Base-by-base conservation (phyloP, 2,329 filamentous ascomycete genomes). In the Pseudocercospora vitis region DNA sequence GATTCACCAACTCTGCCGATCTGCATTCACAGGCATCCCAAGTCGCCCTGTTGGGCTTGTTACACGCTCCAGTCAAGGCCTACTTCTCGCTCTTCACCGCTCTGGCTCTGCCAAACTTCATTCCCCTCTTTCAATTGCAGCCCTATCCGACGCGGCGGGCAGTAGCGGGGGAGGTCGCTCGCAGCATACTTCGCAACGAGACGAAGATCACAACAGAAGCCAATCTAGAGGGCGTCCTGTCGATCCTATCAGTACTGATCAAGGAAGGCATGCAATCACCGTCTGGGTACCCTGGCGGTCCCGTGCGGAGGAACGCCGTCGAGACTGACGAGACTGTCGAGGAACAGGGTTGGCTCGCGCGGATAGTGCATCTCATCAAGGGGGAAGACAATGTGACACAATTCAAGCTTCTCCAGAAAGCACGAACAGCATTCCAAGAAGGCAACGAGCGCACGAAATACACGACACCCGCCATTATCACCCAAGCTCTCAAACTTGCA, bases 251-350 rank as follows among this genome's bases (percentile, higher is more conserved):
- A 62, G 94, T 99, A 0, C 77, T 99, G 29, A 94, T 99, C 70
- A 94, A 91, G 64, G 94, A 99, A 74, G 91, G 92, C 9, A 86
- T 88, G 11, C 91, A 95, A 46, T 71, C 75, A 50, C 84, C 89
- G n/a, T 81, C 84, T 42, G 89, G 89, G 24, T 96, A 96, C 65
- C 86, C 91, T 0, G 89, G 89, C 3, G 84, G 87, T 32, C 83
- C 87, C 4, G 74, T 78, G 11, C 88, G 92, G 67, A 81, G 89
- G 59, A 85, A 90, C 57, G 82, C 83, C 16, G 77, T 82, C 42
- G 95, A 99, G 76, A 97, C 94, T 0, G 94, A 99, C 58, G 95
- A 99, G 75, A 97, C 92, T 0, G 85, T 97, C 66, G 92, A 99
- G 73, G 94, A 99, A 74, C 94, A 99, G 77, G 94, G 94, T 48